Evolutionary conservation across 2,329 filamentous ascomycete genomes (phyloP).

Genomic region (Xylariaceae sp.): DNA sequence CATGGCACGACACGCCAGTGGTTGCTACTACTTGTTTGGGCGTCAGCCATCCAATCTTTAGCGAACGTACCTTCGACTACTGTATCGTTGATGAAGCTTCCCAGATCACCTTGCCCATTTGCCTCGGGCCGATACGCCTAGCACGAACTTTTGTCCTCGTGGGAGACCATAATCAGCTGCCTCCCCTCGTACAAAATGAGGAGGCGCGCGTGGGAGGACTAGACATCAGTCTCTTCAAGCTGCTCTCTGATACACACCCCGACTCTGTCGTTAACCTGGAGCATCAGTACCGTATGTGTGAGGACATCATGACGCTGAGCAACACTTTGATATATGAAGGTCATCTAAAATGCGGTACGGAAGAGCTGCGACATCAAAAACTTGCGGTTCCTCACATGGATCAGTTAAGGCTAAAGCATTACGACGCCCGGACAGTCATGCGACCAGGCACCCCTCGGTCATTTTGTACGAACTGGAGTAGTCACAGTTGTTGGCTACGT

Average conservation of each 20-base stretch:
- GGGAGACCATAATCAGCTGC: slow-evolving; percentile 93
- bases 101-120: slow-evolving; percentile 94
- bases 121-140: slow-evolving; percentile 88
- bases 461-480: slow-evolving; percentile 52
- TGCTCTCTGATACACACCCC: slow-evolving; percentile 84
- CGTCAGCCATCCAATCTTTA: slow-evolving; percentile 85
- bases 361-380: slow-evolving; percentile 65
- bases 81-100: slow-evolving; percentile 98
- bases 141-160: slow-evolving; percentile 91
- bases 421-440: slow-evolving; percentile 46
- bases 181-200: slow-evolving; percentile 89
- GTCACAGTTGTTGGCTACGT: slow-evolving; percentile 68
- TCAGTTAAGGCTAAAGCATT: slow-evolving; percentile 57
- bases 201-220: slow-evolving; percentile 80
- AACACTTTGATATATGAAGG: slow-evolving; percentile 94
- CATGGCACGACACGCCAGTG: slow-evolving; percentile 81
- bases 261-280: slow-evolving; percentile 85
- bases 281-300: slow-evolving; percentile 97
- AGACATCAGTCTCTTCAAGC: slow-evolving; percentile 90
- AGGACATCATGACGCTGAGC: slow-evolving; percentile 91
- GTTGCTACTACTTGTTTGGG: slow-evolving; percentile 95
- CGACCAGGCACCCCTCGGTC: slow-evolving; percentile 39
- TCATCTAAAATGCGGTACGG: slow-evolving; percentile 81
- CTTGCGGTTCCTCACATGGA: slow-evolving; percentile 65
- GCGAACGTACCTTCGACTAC: slow-evolving; percentile 87